Evolutionary conservation across 495 filamentous ascomycete species (phyloP).

Genomic region (Hypomontagnella submonticulosa): DNA sequence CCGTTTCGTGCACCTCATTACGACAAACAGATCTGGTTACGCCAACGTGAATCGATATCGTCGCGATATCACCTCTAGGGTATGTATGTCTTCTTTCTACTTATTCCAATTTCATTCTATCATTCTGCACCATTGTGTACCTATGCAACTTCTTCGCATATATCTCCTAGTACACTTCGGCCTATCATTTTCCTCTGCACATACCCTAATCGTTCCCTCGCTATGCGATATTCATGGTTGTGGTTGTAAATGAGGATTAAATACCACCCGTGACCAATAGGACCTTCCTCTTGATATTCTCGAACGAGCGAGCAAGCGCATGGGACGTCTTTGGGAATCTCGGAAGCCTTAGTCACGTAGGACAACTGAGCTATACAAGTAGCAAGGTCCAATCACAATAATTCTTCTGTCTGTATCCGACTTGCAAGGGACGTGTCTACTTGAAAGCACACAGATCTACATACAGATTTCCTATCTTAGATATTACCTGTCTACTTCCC

Average conservation of each 20-base stretch:
- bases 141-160: conserved; percentile 6
- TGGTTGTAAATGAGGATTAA: conserved; percentile 6
- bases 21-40: conserved; percentile 15
- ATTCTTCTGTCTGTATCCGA: conserved; percentile 12
- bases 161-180: conserved; percentile 4
- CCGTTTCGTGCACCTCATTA: conserved; percentile 17
- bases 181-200: conserved; percentile 6
- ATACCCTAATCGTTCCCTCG: conserved; percentile 6
- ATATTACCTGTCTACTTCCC: conserved; percentile 1
- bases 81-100: conserved; percentile 27
- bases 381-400: conserved; percentile 33
- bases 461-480: conserved; percentile 11
- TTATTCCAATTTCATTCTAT: conserved; percentile 13
- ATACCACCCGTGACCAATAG: conserved; percentile 6
- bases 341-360: conserved; percentile 25
- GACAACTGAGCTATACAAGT: conserved; percentile 17
- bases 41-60: conserved; percentile 36
- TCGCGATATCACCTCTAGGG: conserved; percentile 41
- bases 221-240: neutral
- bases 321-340: conserved; percentile 19
- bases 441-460: conserved; percentile 14
- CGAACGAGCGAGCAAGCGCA: neutral
- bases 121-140: conserved; percentile 7
- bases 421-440: conserved; percentile 22
- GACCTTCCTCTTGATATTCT: conserved; percentile 20